Percentiles rank a stretch among this genome's conserved stretches.
Evolutionary conservation across 805 yeast species (phyloP).

Genomic region (Blastobotrys americana): DNA sequence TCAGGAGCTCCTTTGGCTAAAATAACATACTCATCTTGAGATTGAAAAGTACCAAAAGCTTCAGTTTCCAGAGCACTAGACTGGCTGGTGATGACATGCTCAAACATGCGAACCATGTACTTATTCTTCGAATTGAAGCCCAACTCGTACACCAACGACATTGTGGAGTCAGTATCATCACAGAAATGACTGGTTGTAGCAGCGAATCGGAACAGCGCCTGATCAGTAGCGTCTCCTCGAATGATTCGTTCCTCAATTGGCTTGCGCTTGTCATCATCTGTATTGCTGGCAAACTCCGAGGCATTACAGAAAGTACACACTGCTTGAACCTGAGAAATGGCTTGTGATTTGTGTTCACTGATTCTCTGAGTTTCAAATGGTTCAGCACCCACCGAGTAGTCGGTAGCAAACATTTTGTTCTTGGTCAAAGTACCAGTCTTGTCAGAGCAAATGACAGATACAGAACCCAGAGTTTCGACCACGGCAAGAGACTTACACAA

Average conservation of each 20-base stretch:
- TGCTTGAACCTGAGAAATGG: conserved; percentile 6
- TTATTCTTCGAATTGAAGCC: conserved; percentile 40
- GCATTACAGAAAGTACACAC: conserved; percentile 14
- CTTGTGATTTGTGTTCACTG: not conserved
- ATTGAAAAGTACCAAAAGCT: not conserved
- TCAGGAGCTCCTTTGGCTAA: conserved; percentile 54
- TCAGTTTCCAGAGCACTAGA: not conserved
- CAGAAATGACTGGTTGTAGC: conserved; percentile 7
- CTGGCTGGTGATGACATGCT: not conserved
- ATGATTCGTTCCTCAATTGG: conserved; percentile 10
- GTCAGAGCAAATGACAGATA: conserved; percentile 88
- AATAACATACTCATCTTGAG: conserved; percentile 12
- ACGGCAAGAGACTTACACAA: conserved; percentile 79
- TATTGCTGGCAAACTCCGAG: conserved; percentile 10
- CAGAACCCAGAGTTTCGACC: conserved; percentile 63
- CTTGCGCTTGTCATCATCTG: not conserved
- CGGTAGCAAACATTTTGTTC: conserved; percentile 66
- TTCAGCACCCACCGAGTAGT: conserved; percentile 23
- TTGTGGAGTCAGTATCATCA: not conserved
- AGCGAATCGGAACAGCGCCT: conserved; percentile 36
- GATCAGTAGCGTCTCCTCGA: conserved; percentile 43
- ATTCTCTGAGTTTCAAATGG: not conserved
- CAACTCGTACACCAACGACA: conserved; percentile 13
- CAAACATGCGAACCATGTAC: conserved; percentile 14
- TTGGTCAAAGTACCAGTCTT: conserved; percentile 97